A percentile compares a stretch with the other conserved stretches of the same genome.
Conservation (phyloP, 73 alveolate species). For the Breviolum minutum region DNA sequence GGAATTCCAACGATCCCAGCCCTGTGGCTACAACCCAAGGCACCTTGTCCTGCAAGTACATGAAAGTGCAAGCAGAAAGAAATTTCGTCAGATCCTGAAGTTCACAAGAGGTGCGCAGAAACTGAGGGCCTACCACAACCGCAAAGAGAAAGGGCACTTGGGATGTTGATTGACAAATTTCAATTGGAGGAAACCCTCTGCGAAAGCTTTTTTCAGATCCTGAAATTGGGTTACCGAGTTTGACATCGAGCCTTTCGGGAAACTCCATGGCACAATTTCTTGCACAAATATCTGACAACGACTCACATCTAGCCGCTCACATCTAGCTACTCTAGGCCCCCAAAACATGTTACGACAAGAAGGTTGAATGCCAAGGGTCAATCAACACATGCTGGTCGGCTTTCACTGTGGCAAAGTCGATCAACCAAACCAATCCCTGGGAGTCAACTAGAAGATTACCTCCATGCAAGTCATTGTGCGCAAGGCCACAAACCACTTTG, state of each 20-base stretch:
- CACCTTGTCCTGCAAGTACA: slow-evolving; percentile 74
- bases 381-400: slow-evolving; percentile 38
- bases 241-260: no score
- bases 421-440: slow-evolving; percentile 87
- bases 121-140: background rate
- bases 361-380: background rate
- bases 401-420: slow-evolving; percentile 89
- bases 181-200: no score
- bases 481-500: slow-evolving; percentile 2
- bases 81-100: slow-evolving; percentile 50
- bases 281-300: no score
- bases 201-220: no score
- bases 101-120: background rate
- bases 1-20: no score
- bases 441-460: slow-evolving; percentile 72
- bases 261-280: no score
- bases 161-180: no score
- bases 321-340: no score
- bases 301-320: background rate
- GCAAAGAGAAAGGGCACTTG: no score
- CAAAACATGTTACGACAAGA: no score
- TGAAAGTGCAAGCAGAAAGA: slow-evolving; percentile 70
- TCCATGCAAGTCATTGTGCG: slow-evolving; percentile 85
- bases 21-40: no score
- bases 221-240: no score